Evolutionary conservation across 495 filamentous ascomycete genomes (phyloP), one percentile per base, ranked within the genome.

Genomic region (Aspergillus homomorphus): DNA sequence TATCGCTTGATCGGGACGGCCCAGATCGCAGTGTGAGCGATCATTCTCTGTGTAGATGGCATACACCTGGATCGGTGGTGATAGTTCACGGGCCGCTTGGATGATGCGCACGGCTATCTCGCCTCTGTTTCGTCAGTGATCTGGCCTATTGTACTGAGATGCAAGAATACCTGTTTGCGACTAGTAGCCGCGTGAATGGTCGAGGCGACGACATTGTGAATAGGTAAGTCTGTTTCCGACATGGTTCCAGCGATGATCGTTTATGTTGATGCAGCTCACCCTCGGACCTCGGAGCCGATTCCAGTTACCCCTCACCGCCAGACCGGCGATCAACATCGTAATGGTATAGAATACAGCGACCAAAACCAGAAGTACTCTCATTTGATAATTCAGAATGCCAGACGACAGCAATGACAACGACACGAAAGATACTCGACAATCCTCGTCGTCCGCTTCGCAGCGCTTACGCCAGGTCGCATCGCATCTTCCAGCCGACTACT

Each of bases 21-120:
- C 74, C 15, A 77, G 33, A 55, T 80, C 73, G 45, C 75, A 78
- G 56, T 86, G 83, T 4, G 77, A 76, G 28, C 71, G 68, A 63
- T 87, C 84, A 51, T 80, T 73, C 8, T 74, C 59, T 43, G 81
- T 82, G 62, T 80, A 83, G 8, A 85, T 63, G 26, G 79, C 77
- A 57, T 75, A 80, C 7, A 77, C 84, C 61, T 84, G 77, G 52
- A 83, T 74, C 22, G 66, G 52, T 8, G 60, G 58, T 12, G 67
- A 71, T 21, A 83, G 63, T 62, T 87, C 84, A 21, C 82, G 73
- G 38, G 81, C 79, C 51, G 82, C 76, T 19, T 80, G 73, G 14
- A 87, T 63, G 44, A 87, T 82, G 1, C 84, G 80, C 3, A 79
- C 78, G 22, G 83, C 82, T 44, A 87, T 85, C 66, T 87, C 84